Evolutionary conservation across 1,284 basidiomycete genomes (phyloP), one percentile per base, ranked within the genome.

Genomic region (Microbotryum saponariae): DNA sequence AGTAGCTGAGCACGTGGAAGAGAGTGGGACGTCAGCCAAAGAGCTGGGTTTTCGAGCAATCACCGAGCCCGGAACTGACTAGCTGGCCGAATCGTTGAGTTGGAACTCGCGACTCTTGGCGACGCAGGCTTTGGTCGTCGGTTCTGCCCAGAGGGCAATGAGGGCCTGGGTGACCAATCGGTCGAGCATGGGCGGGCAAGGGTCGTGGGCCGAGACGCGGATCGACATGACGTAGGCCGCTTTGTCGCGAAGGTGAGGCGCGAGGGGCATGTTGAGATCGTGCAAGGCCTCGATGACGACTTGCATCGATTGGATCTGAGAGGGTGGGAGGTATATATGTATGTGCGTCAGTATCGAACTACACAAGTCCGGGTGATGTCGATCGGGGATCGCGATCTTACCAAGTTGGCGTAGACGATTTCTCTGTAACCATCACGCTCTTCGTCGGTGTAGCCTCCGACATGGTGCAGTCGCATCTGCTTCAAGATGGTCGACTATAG

Each of bases 1-100:
- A 96, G 77, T 97, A 97, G 76, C 89, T 91, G 57, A 27, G 6
- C 16, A 7, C 16, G 21, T 16, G n/a, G 31, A 42, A 20, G 20
- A 42, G 18, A 21, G 21, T 21, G 16, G 21, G 54, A 10, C 23
- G n/a, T 52, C 46, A 25, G 27, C 25, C 12, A 10, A n/a, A n/a
- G 33, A 21, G 6, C 4, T 3, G 42, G 48, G n/a, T 18, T 47
- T 20, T 14, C 20, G 16, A 25, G 20, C 27, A n/a, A 25, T n/a
- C 27, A 18, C 20, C 33, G 51, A 54, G 31, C 6, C 21, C 14
- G 20, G 20, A n/a, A 70, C 70, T 60, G 50, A 72, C 70, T 72
- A 71, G 58, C 59, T 56, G 7, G 71, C 71, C 27, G 66, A 69
- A 51, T 72, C 71, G 53, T 71, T 72, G 29, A 72, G 54, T 51